Percentiles rank a stretch among this genome's conserved stretches.
phyloP scores from a whole-genome alignment of 1,284 basidiomycete genomes.

The Schizophyllum amplum region DNA sequence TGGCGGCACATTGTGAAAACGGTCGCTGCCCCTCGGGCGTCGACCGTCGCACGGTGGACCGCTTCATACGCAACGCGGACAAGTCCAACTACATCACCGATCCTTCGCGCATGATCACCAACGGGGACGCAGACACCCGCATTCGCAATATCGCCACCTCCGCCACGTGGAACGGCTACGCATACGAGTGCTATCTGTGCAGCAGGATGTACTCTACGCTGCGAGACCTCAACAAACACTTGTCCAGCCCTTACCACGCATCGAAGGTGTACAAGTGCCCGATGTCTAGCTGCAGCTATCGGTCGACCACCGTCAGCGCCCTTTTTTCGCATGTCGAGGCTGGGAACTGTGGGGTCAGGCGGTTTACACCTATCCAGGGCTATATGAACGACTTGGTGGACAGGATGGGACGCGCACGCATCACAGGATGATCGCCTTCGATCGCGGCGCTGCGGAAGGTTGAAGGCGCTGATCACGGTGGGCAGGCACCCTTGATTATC shows the following conservation, averaged over 20 bases:
- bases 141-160: not conserved
- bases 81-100: slow-evolving; percentile 25
- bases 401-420: no score
- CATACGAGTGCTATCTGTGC: slow-evolving; percentile 35
- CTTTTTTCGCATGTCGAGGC: slow-evolving; percentile 36
- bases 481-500: no score
- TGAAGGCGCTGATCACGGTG: no score
- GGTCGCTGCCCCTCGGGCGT: slow-evolving; percentile 35
- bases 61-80: slow-evolving; percentile 25
- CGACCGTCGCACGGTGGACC: slow-evolving; percentile 26
- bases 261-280: slow-evolving; percentile 35
- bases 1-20: slow-evolving; percentile 39
- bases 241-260: slow-evolving; percentile 33
- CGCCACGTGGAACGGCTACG: slow-evolving; percentile 20
- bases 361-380: not conserved
- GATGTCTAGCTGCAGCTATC: slow-evolving; percentile 21
- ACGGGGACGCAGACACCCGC: slow-evolving; percentile 7
- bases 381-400: no score
- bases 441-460: no score
- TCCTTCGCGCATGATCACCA: slow-evolving; percentile 26
- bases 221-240: slow-evolving; percentile 27
- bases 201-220: slow-evolving; percentile 23
- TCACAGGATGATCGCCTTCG: no score
- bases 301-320: slow-evolving; percentile 28
- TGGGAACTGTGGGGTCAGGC: slow-evolving; percentile 25